Percentiles rank a stretch among this genome's conserved stretches.
phyloP scores from a whole-genome alignment of 2,329 filamentous ascomycete genomes.

The Neofusicoccum cordaticola region DNA sequence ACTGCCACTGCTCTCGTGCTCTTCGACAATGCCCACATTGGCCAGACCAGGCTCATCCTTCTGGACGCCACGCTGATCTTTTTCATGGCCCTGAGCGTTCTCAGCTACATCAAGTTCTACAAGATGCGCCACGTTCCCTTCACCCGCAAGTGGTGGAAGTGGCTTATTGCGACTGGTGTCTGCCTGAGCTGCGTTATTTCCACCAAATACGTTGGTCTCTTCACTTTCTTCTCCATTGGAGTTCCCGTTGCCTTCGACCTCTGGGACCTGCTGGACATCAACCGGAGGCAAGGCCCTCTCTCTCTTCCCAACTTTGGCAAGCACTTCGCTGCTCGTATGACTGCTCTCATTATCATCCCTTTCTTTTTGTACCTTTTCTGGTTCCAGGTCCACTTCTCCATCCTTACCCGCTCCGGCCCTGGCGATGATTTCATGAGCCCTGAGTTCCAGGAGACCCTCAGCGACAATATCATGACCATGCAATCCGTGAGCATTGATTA shows the following conservation, averaged over 20 bases:
- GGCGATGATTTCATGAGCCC: constrained; percentile 99
- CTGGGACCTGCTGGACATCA: constrained; percentile 90
- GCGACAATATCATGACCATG: constrained; percentile 88
- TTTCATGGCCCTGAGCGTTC: constrained; percentile 90
- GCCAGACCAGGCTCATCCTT: constrained; percentile 90
- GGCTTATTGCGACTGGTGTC: constrained; percentile 92
- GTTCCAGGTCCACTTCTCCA: constrained; percentile 98
- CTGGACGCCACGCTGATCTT: constrained; percentile 92
- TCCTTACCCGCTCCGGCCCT: constrained; percentile 82
- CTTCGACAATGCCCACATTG: constrained; percentile 96
- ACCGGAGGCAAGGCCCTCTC: constrained; percentile 77
- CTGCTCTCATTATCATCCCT: constrained; percentile 83
- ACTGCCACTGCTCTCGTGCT: constrained; percentile 82
- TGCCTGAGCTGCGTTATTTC: constrained; percentile 96
- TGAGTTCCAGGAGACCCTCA: constrained; percentile 94
- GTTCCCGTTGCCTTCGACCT: constrained; percentile 91
- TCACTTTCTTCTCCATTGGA: constrained; percentile 96
- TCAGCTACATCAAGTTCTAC: constrained; percentile 97
- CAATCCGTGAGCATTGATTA: constrained; percentile 85
- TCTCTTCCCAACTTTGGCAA: constrained; percentile 76
- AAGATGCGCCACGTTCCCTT: constrained; percentile 89
- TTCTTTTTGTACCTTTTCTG: constrained; percentile 99
- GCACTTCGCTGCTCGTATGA: constrained; percentile 83
- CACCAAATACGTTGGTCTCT: constrained; percentile 94
- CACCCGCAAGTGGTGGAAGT: constrained; percentile 98